Conservation (phyloP, 371 early-diverging fungal genomes). For the Dinochytrium kinnereticum region DNA sequence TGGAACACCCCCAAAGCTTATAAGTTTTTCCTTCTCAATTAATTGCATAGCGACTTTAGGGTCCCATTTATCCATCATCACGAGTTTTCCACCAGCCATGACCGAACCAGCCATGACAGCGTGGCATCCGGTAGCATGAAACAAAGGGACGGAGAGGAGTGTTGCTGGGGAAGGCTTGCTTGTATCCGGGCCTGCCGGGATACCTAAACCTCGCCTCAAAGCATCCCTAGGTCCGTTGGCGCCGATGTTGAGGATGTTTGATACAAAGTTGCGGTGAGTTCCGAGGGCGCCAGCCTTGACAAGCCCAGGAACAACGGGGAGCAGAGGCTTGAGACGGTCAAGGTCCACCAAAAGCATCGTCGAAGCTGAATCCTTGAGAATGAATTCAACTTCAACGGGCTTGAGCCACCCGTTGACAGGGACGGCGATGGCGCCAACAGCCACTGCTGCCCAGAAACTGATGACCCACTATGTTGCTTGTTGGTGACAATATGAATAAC, state of each 20-base stretch:
- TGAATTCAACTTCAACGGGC: slow-evolving; percentile 13
- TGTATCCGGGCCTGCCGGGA: slow-evolving; percentile 1
- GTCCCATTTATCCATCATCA: slow-evolving; percentile 32
- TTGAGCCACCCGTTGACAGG: slow-evolving; percentile 35
- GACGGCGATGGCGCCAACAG: slow-evolving; percentile 25
- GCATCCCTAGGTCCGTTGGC: not conserved
- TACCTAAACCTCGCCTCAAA: not conserved
- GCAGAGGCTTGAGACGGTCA: not conserved
- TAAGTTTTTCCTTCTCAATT: slow-evolving; percentile 33
- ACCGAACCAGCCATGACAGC: not conserved
- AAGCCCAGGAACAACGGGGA: not conserved
- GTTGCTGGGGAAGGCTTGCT: not conserved
- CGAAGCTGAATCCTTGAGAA: slow-evolving; percentile 14
- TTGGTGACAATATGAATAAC: not conserved
- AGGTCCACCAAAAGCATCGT: not conserved
- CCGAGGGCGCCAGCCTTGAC: slow-evolving; percentile 11
- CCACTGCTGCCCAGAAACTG: slow-evolving; percentile 22
- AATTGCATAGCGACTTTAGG: slow-evolving; percentile 23
- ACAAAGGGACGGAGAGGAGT: slow-evolving; percentile 29
- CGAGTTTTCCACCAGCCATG: slow-evolving; percentile 21
- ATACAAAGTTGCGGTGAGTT: slow-evolving; percentile 17
- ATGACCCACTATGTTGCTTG: slow-evolving; percentile 22
- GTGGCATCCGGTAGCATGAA: slow-evolving; percentile 36
- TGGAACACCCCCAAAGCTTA: slow-evolving; percentile 30
- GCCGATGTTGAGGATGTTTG: not conserved